A percentile compares a stretch with the other conserved stretches of the same genome.
Evolutionary conservation across 1,284 basidiomycete genomes (phyloP).

Genomic region (Puccinia triticina): DNA sequence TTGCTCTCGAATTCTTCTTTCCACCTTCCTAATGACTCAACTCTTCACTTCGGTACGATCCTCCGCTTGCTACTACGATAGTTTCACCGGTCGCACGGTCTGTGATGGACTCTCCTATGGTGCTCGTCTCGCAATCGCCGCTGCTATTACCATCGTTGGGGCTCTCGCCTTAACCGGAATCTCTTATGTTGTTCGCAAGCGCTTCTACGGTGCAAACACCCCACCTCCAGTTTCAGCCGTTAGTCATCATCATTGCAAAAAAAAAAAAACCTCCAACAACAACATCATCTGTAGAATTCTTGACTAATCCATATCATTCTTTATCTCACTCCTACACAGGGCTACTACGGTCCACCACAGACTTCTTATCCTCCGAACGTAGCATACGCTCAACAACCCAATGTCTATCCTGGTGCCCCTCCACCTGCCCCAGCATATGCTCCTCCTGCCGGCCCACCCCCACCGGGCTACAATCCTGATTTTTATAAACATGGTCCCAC

Average conservation of each 20-base stretch:
- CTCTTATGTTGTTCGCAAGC: conserved; percentile 25
- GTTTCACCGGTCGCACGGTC: conserved; percentile 27
- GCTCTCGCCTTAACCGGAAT: conserved; percentile 17
- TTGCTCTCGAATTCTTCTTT: not conserved
- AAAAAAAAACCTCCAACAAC: not conserved
- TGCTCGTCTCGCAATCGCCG: conserved; percentile 38
- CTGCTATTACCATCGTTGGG: conserved; percentile 23
- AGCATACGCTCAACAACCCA: conserved; percentile 30
- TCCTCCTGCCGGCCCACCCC: conserved; percentile 16
- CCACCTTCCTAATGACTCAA: conserved; percentile 15
- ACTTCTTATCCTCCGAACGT: conserved; percentile 37
- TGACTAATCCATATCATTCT: not conserved
- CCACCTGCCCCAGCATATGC: conserved; percentile 24
- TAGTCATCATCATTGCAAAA: conserved; percentile 17
- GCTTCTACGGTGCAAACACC: conserved; percentile 15
- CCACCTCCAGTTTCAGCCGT: conserved; percentile 32
- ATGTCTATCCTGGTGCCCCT: conserved; percentile 5
- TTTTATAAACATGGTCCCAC: conserved; percentile 4
- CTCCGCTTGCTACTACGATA: conserved; percentile 33
- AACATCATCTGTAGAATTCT: not conserved
- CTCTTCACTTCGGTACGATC: conserved; percentile 8
- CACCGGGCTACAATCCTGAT: conserved; percentile 30
- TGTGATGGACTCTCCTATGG: conserved; percentile 41
- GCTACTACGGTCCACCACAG: conserved; percentile 38
- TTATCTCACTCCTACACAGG: not conserved